A percentile compares a stretch with the other conserved stretches of the same genome.
Conservation (phyloP, 805 yeast genomes). For the Ogataea paraovalis region DNA sequence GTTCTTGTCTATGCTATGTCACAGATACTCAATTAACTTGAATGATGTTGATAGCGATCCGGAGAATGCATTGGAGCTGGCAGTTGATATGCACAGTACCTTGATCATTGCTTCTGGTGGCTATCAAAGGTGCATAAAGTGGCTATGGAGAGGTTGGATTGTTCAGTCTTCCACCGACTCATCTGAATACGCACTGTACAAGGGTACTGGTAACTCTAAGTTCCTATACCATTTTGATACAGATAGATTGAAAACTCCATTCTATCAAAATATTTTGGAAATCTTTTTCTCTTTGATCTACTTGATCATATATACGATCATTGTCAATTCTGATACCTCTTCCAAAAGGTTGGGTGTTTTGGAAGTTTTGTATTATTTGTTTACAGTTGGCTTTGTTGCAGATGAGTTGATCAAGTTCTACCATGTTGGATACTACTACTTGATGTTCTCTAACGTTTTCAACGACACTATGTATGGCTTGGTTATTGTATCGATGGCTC, state of each 20-base stretch:
- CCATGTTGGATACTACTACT: constrained; percentile 68
- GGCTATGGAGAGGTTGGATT: constrained; percentile 95
- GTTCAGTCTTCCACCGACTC: constrained; percentile 71
- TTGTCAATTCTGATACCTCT: constrained; percentile 56
- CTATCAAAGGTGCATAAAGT: constrained; percentile 78
- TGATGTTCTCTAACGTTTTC: constrained; percentile 77
- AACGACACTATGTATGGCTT: constrained; percentile 66
- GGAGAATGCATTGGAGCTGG: constrained; percentile 74
- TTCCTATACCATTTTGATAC: constrained; percentile 70
- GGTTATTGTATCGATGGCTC: constrained; percentile 46
- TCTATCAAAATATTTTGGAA: constrained; percentile 73
- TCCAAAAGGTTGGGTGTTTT: constrained; percentile 34
- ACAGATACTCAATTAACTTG: constrained; percentile 62
- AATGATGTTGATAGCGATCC: constrained; percentile 62
- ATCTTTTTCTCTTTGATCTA: constrained; percentile 63
- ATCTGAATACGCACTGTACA: constrained; percentile 60
- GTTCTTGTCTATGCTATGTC: constrained; percentile 73
- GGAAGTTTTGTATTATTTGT: constrained; percentile 58
- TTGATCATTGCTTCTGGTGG: constrained; percentile 76
- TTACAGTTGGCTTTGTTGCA: constrained; percentile 60
- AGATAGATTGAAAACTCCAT: constrained; percentile 78
- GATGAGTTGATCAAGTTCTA: constrained; percentile 72
- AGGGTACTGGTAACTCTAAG: constrained; percentile 51
- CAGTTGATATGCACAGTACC: constrained; percentile 81
- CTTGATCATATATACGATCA: constrained; percentile 55